Conservation (phyloP, 805 yeast species). For the Grigorovia yakushimaensis region DNA sequence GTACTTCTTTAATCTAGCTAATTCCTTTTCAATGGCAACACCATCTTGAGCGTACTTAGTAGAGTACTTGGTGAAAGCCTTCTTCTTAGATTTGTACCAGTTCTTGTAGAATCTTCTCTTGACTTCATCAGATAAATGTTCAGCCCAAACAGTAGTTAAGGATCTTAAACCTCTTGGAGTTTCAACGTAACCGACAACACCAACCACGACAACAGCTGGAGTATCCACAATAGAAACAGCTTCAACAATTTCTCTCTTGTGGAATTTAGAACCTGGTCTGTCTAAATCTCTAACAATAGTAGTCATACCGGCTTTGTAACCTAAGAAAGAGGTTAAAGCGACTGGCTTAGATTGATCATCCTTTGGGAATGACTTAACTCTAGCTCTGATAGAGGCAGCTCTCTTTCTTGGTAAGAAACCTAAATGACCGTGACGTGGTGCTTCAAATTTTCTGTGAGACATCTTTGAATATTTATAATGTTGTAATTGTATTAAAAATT, state of each 20-base stretch:
- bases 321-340: conserved; percentile 98
- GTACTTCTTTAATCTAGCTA: conserved; percentile 98
- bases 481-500: not conserved
- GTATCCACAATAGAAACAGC: conserved; percentile 99
- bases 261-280: conserved; percentile 99
- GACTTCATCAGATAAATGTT: conserved; percentile 98
- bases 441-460: conserved; percentile 99
- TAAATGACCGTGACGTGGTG: conserved; percentile 99
- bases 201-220: conserved; percentile 97
- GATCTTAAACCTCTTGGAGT: conserved; percentile 99
- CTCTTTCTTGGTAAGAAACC: conserved; percentile 99
- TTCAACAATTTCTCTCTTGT: conserved; percentile 99
- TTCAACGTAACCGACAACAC: conserved; percentile 99
- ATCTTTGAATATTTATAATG: conserved; percentile 30
- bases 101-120: conserved; percentile 99
- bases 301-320: conserved; percentile 99
- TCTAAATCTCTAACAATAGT: conserved; percentile 99
- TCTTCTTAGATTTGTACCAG: conserved; percentile 99
- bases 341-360: conserved; percentile 97
- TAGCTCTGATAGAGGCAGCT: conserved; percentile 96
- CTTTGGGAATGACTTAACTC: conserved; percentile 98
- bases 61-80: conserved; percentile 99
- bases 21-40: conserved; percentile 84
- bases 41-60: conserved; percentile 92
- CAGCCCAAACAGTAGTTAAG: conserved; percentile 99